Evolutionary conservation across 2,329 filamentous ascomycete genomes (phyloP).

Genomic region (Graphiopsis chlorocephala): DNA sequence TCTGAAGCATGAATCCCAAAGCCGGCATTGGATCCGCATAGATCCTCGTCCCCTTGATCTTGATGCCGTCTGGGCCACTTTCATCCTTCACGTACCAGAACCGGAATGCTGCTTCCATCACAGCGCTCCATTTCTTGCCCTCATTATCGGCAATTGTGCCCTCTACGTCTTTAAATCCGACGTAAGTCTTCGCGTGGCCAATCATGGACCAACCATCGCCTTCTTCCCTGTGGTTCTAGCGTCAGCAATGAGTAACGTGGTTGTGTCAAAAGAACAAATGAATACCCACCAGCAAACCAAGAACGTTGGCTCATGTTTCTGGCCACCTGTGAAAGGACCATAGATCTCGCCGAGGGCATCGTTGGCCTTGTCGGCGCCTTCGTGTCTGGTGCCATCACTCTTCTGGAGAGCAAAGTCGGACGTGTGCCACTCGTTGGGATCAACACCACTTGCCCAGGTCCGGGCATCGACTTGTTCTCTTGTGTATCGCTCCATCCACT

Average conservation of each 20-base stretch:
- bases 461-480: background rate
- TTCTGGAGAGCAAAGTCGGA: background rate
- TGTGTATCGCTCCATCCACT: conserved; percentile 29
- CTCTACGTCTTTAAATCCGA: background rate
- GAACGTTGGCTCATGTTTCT: background rate
- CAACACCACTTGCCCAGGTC: conserved; percentile 12
- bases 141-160: background rate
- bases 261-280: background rate
- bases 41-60: conserved; percentile 7
- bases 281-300: background rate
- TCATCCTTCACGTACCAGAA: conserved; percentile 24
- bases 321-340: background rate
- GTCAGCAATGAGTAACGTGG: background rate
- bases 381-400: background rate
- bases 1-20: background rate
- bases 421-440: background rate
- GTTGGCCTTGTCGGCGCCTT: background rate
- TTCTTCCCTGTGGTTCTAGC: background rate
- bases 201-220: background rate
- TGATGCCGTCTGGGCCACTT: conserved; percentile 5
- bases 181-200: background rate
- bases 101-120: conserved; percentile 23
- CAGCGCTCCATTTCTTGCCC: conserved; percentile 29
- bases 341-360: background rate
- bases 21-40: conserved; percentile 13